Evolutionary conservation across 192 early-diverging fungal species (phyloP), one percentile per base, ranked within the genome.

Genomic region (Pilaira anomala): DNA sequence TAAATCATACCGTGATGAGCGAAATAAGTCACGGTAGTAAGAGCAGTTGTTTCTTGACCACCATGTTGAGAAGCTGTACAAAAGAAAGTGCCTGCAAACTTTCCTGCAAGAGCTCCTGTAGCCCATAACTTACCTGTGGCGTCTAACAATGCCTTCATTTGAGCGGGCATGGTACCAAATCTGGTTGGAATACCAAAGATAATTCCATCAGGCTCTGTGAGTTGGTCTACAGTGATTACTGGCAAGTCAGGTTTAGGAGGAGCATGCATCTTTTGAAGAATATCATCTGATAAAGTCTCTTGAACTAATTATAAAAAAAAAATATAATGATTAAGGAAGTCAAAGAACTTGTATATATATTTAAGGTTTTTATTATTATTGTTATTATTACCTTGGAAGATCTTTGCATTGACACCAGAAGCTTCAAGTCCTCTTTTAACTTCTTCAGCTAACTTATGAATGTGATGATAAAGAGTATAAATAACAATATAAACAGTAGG

Each of bases 1-100:
- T 79, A 94, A 57, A 83, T 78, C 44, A 94, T 83, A 29, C 89
- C 92, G 66, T 91, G 90, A 77, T 92, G 89, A 7, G 79, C 80
- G 33, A 90, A 77, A 69, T 82, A 78, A 3, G 88, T 76, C 24
- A 92, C 60, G 60, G 89, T 71, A 33, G 82, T 81, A 0, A 87
- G 63, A 36, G 83, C 80, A 9, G 89, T 91, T 19, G 80, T 80
- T 68, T 93, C 92, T 75, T 91, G 89, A 24, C 91, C 91, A 59
- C 90, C 90, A 65, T 87, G 84, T 75, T 90, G 89, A 42, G 80
- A 76, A 6, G 73, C 83, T 12, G 88, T 90, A 41, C 88, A 87
- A 44, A 80, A 84, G 80, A 94, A 92, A 44, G 79, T 74, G 30
- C 85, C 90, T 7, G 78, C 89, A 44, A 82, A 80, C 78, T 92